phyloP scores from a whole-genome alignment of 345 rosid species.

The Bruguiera parviflora region DNA sequence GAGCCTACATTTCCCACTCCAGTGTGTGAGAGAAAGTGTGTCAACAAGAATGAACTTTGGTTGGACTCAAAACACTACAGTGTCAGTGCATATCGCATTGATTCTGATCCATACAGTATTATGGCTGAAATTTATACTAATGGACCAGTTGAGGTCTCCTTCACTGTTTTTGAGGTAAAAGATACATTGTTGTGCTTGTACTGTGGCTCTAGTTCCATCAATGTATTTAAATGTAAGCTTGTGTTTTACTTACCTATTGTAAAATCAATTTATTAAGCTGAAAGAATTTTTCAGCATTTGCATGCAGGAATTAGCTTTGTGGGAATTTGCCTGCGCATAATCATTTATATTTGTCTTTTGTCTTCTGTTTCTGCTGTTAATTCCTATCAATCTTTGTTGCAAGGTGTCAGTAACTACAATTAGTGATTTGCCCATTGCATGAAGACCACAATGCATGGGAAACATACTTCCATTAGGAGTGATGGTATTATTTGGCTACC shows the following conservation, averaged over 20 bases:
- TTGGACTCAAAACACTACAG: slow-evolving; percentile 70
- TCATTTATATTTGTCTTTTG: neutral
- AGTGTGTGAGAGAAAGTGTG: slow-evolving; percentile 67
- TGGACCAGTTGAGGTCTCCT: slow-evolving; percentile 94
- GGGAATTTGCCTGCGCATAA: too few species aligned
- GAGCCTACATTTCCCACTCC: slow-evolving; percentile 90
- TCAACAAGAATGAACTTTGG: slow-evolving; percentile 69
- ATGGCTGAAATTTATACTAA: slow-evolving; percentile 86
- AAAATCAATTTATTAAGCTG: neutral
- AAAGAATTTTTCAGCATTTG: neutral
- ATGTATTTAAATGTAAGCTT: neutral
- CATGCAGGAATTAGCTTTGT: neutral
- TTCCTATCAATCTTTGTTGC: neutral
- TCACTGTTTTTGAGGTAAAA: slow-evolving; percentile 85
- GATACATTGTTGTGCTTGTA: slow-evolving; percentile 2
- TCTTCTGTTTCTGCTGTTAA: neutral
- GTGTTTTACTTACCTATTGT: neutral
- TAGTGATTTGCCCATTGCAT: neutral
- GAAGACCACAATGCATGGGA: neutral
- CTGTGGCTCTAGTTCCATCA: neutral
- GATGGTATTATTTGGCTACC: neutral
- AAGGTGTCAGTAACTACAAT: neutral
- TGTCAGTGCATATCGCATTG: slow-evolving; percentile 61
- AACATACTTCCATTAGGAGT: slow-evolving; percentile 1
- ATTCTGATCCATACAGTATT: slow-evolving; percentile 58